These are phyloP conservation scores for Vitis vinifera DNA, from an alignment of 164 flowering plant genomes.

Conservation along the genomic window ASM3070453v1 NC_081811.1:25882501-25883000, in stretches of 20 bases:
- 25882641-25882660: conserved; percentile 66
- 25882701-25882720: conserved; percentile 56
- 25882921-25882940: conserved; percentile 4
- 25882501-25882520: conserved; percentile 88
- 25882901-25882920: conserved; percentile 30
- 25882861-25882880: conserved; percentile 45
- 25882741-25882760: conserved; percentile 61
- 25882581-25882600: conserved; percentile 81
- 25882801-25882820: conserved; percentile 49
- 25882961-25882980: not conserved
- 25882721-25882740: conserved; percentile 58
- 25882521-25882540: conserved; percentile 93
- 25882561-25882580: conserved; percentile 96
- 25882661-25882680: conserved; percentile 62
- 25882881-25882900: conserved; percentile 47
- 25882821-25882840: conserved; percentile 63
- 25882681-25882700: conserved; percentile 74
- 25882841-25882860: conserved; percentile 35
- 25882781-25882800: conserved; percentile 42
- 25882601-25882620: conserved; percentile 76
- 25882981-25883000: not conserved
- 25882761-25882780: conserved; percentile 37
- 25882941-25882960: not conserved
- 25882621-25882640: conserved; percentile 69
- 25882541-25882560: conserved; percentile 99